These are phyloP conservation scores for Phalaenopsis aphrodite DNA, from an alignment of 106 monocot species.

Conservation along the genomic window DNA sequence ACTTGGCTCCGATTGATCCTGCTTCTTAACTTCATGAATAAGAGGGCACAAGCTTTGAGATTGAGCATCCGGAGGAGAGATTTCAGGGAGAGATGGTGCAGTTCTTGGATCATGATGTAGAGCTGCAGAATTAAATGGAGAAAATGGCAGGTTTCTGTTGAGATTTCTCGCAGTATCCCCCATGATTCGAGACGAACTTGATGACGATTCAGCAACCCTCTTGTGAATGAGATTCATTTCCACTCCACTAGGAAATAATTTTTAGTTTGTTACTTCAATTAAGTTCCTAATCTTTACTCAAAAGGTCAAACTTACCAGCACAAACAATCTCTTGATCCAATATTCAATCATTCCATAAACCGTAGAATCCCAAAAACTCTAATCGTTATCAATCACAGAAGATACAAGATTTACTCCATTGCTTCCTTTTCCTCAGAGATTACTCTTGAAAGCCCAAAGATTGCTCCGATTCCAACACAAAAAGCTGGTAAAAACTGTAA, in stretches of 20 bases:
- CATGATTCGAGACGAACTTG: constrained; percentile 1
- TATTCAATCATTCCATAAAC: background rate
- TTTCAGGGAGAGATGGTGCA: background rate
- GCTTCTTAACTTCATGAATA: constrained; percentile 8
- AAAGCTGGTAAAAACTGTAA: background rate
- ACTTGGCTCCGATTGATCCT: constrained; percentile 14
- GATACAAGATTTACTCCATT: background rate
- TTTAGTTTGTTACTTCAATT: background rate
- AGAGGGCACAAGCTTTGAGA: background rate
- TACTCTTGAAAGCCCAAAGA: background rate
- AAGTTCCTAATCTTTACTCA: background rate
- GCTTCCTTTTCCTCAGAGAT: background rate
- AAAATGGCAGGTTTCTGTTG: background rate
- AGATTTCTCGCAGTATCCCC: background rate
- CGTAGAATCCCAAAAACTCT: background rate
- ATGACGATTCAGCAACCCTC: background rate
- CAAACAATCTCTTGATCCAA: background rate
- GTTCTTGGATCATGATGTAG: background rate
- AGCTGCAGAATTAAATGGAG: background rate
- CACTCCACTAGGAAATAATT: background rate
- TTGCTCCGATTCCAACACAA: background rate
- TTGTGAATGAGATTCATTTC: constrained; percentile 4
- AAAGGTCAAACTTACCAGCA: background rate
- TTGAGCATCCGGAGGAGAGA: too few relatives aligned
- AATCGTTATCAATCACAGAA: background rate